Conservation (phyloP, 306 rosid genomes). For the Phaseolus lunatus region DNA sequence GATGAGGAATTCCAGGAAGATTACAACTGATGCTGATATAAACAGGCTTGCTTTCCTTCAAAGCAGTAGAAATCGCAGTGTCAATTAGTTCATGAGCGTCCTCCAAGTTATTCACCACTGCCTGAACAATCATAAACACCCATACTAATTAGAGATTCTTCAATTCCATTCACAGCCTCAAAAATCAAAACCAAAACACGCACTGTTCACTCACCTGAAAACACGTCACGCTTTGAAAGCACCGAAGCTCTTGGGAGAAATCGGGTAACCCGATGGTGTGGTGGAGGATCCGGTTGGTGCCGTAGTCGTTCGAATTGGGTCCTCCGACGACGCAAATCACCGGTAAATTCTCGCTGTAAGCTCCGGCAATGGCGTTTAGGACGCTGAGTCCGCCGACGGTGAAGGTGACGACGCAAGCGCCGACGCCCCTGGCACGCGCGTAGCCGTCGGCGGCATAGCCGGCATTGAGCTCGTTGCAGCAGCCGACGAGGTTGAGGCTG, state of each 20-base stretch:
- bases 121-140: conserved; percentile 51
- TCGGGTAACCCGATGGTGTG: conserved; percentile 86
- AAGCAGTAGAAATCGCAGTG: conserved; percentile 89
- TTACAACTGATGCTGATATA: conserved; percentile 85
- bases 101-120: conserved; percentile 84
- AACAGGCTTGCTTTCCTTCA: conserved; percentile 91
- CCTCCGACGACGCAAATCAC: conserved; percentile 84
- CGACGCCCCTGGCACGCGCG: conserved; percentile 81
- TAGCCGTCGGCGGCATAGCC: conserved; percentile 93
- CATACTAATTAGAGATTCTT: neutral
- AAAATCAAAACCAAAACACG: conserved; percentile 1
- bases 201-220: conserved; percentile 54
- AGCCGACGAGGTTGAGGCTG: conserved; percentile 71
- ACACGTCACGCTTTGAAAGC: conserved; percentile 85
- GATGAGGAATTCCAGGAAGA: conserved; percentile 70
- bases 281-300: conserved; percentile 83
- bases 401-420: conserved; percentile 88
- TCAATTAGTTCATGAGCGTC: conserved; percentile 84
- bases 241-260: conserved; percentile 75
- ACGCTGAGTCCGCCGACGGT: conserved; percentile 94
- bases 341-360: conserved; percentile 82
- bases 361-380: conserved; percentile 90
- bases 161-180: neutral
- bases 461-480: conserved; percentile 95
- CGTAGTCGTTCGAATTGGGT: conserved; percentile 86